phyloP scores from a whole-genome alignment of 441 rosid species.

The Bocquillonia castaneifolia region DNA sequence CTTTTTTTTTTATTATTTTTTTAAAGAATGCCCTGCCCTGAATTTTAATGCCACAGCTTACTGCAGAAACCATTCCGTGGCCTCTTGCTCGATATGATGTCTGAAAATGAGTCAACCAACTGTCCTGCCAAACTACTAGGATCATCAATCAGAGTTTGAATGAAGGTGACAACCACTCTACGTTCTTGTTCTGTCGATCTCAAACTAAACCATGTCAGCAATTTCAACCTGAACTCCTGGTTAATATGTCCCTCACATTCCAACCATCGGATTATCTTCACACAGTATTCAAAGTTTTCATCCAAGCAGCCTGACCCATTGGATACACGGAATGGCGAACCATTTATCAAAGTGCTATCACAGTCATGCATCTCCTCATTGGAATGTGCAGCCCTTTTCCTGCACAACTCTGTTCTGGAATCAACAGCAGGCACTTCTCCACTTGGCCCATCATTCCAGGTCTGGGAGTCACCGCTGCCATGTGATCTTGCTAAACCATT shows the following conservation, averaged over 20 bases:
- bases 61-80: slow-evolving; percentile 60
- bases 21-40: slow-evolving; percentile 25
- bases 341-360: slow-evolving; percentile 74
- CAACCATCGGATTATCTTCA: slow-evolving; percentile 77
- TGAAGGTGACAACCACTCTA: slow-evolving; percentile 79
- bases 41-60: slow-evolving; percentile 56
- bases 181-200: slow-evolving; percentile 85
- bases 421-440: slow-evolving; percentile 60
- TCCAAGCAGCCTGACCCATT: slow-evolving; percentile 57
- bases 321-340: slow-evolving; percentile 52
- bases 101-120: slow-evolving; percentile 77
- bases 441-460: slow-evolving; percentile 42
- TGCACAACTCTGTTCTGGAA: slow-evolving; percentile 45
- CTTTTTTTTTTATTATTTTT: no score
- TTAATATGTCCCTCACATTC: slow-evolving; percentile 81
- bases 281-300: slow-evolving; percentile 78
- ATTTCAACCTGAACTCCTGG: slow-evolving; percentile 75
- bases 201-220: slow-evolving; percentile 93
- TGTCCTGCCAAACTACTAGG: slow-evolving; percentile 91
- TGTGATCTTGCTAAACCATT: slow-evolving; percentile 55
- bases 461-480: slow-evolving; percentile 57
- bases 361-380: slow-evolving; percentile 71
- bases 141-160: slow-evolving; percentile 81
- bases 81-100: slow-evolving; percentile 71
- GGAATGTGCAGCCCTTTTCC: slow-evolving; percentile 53